These are phyloP conservation scores for Triticum monococcum DNA, from an alignment of 176 grass and related monocot species.

Conservation along the genomic window DNA sequence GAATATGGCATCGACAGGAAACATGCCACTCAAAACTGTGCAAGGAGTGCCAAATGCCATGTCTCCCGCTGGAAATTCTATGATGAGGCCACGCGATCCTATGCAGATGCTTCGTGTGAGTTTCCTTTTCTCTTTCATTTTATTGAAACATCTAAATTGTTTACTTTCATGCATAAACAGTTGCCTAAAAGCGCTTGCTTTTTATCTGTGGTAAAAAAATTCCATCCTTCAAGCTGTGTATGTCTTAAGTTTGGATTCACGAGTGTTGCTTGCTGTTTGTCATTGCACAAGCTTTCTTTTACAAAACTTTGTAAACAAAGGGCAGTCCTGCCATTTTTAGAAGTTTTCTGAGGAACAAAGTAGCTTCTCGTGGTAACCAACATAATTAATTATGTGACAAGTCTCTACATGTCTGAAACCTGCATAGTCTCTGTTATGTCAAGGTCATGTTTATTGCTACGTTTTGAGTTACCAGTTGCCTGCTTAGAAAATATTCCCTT, in stretches of 20 bases:
- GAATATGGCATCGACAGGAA: conserved; percentile 67
- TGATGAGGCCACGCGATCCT: conserved; percentile 50
- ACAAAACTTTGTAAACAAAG: background rate
- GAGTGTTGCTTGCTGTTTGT: conserved; percentile 12
- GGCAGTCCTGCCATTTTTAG: background rate
- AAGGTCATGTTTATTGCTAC: conserved; percentile 8
- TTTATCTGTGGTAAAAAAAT: background rate
- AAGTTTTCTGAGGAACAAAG: background rate
- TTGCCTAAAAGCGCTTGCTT: background rate
- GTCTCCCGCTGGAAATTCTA: conserved; percentile 58
- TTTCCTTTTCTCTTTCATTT: conserved; percentile 21
- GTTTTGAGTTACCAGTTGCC: background rate
- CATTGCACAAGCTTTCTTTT: background rate
- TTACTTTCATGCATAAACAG: background rate
- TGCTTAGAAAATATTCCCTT: background rate
- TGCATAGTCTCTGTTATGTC: background rate
- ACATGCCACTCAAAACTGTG: conserved; percentile 46
- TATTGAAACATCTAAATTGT: conserved; percentile 20
- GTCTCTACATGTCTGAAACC: background rate
- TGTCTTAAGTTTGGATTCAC: conserved; percentile 19
- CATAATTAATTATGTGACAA: background rate
- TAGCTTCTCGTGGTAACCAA: background rate
- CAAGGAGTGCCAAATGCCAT: conserved; percentile 48
- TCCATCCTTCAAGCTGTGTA: background rate
- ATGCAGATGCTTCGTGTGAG: conserved; percentile 79